Conservation (phyloP, 768 basidiomycete genomes). For the Russula abietina region DNA sequence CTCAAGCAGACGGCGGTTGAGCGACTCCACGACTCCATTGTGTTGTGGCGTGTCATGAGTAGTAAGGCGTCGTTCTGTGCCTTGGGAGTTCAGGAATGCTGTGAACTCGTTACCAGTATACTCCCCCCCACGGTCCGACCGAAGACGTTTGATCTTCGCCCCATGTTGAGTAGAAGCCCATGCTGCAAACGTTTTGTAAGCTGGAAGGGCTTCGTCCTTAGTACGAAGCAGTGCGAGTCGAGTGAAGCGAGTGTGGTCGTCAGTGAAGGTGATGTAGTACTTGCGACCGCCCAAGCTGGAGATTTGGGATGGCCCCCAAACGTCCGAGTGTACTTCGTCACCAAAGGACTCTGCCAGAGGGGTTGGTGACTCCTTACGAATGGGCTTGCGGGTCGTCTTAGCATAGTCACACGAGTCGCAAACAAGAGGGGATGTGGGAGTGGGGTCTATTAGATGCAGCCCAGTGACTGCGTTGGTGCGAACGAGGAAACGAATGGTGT, state of each 20-base stretch:
- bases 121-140: conserved; percentile 32
- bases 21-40: conserved; percentile 37
- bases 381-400: neutral
- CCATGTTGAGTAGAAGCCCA: conserved; percentile 29
- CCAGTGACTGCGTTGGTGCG: no score
- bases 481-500: no score
- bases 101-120: conserved; percentile 27
- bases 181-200: conserved; percentile 29
- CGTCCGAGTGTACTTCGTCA: conserved; percentile 12
- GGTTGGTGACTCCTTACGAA: neutral
- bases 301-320: conserved; percentile 18
- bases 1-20: conserved; percentile 33
- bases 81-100: conserved; percentile 26
- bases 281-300: conserved; percentile 26
- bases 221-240: conserved; percentile 27
- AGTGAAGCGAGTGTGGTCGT: conserved; percentile 32
- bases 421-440: no score
- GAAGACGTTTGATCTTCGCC: conserved; percentile 29
- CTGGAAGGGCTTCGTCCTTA: conserved; percentile 31
- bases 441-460: no score
- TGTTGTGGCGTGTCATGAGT: conserved; percentile 32
- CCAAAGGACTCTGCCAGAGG: conserved; percentile 2
- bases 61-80: conserved; percentile 27
- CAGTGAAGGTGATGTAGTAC: conserved; percentile 36
- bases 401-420: neutral